Conservation (phyloP, 805 yeast genomes). For the Wickerhamiella australiensis region DNA sequence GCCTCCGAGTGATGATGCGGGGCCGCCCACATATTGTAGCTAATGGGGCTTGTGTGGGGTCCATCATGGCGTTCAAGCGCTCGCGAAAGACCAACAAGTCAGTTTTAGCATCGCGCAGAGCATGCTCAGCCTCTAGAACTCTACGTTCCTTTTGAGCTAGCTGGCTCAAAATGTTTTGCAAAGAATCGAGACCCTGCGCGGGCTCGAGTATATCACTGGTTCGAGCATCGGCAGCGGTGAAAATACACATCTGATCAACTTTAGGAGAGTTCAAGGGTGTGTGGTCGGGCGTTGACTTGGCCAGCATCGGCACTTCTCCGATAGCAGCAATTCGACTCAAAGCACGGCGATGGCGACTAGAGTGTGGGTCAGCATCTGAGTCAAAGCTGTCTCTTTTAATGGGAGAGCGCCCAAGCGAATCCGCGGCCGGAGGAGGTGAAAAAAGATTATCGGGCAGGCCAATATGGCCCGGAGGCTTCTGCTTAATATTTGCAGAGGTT, state of each 20-base stretch:
- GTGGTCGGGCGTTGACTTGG: constrained; percentile 8
- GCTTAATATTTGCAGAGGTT: neutral
- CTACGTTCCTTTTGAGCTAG: constrained; percentile 29
- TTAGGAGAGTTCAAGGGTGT: constrained; percentile 14
- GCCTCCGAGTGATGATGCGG: constrained; percentile 16
- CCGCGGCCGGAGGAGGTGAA: neutral
- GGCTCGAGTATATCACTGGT: neutral
- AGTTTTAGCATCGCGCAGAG: constrained; percentile 21
- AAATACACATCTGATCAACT: constrained; percentile 10
- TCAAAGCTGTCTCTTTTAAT: constrained; percentile 4
- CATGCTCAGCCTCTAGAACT: constrained; percentile 28
- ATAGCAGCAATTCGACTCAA: constrained; percentile 14
- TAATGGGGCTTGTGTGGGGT: constrained; percentile 15
- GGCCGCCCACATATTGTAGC: constrained; percentile 13
- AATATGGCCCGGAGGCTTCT: neutral
- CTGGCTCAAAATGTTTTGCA: constrained; percentile 26
- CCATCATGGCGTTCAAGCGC: constrained; percentile 16
- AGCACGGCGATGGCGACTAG: constrained; percentile 11
- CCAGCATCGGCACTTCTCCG: constrained; percentile 6
- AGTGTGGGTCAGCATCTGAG: constrained; percentile 1
- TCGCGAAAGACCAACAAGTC: constrained; percentile 23
- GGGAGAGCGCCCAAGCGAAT: neutral
- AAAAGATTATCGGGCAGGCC: neutral
- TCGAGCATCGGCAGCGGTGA: constrained; percentile 5
- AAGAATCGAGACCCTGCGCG: constrained; percentile 10